These are phyloP conservation scores for Massariosphaeria phaeospora DNA, from an alignment of 495 filamentous ascomycete genomes.

Conservation along the genomic window DNA sequence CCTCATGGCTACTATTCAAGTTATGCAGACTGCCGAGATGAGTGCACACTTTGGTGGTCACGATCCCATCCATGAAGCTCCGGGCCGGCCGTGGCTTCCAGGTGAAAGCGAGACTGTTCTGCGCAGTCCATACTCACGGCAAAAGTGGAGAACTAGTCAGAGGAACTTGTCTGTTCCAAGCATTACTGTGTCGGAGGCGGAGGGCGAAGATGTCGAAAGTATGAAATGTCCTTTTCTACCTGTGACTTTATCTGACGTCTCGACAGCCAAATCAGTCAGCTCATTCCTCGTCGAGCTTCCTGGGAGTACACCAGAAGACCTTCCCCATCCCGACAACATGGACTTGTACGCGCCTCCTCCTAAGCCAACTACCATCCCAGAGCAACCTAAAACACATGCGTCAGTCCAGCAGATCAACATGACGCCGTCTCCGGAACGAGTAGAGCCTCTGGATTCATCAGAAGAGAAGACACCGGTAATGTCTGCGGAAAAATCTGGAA, in stretches of 20 bases:
- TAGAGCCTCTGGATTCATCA: no score
- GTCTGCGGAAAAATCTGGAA: not conserved
- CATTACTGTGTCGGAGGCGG: conserved; percentile 20
- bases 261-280: conserved; percentile 8
- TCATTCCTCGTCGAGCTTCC: conserved; percentile 16
- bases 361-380: conserved; percentile 1
- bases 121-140: conserved; percentile 21
- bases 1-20: conserved; percentile 22
- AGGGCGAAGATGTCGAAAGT: conserved; percentile 2
- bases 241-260: not conserved
- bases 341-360: conserved; percentile 21
- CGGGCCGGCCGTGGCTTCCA: conserved; percentile 13
- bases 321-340: conserved; percentile 20
- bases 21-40: conserved; percentile 26
- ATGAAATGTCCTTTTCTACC: not conserved
- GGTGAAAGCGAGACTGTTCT: not conserved
- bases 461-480: no score
- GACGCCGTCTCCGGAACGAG: no score
- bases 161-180: conserved; percentile 25
- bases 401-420: no score
- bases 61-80: conserved; percentile 1
- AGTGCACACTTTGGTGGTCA: not conserved
- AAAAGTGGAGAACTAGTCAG: conserved; percentile 22
- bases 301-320: conserved; percentile 25
- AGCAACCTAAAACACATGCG: not conserved